These are phyloP conservation scores for Debaryomyces sp. DNA, from an alignment of 1,139 yeast genomes.

Conservation along the genomic window DNA sequence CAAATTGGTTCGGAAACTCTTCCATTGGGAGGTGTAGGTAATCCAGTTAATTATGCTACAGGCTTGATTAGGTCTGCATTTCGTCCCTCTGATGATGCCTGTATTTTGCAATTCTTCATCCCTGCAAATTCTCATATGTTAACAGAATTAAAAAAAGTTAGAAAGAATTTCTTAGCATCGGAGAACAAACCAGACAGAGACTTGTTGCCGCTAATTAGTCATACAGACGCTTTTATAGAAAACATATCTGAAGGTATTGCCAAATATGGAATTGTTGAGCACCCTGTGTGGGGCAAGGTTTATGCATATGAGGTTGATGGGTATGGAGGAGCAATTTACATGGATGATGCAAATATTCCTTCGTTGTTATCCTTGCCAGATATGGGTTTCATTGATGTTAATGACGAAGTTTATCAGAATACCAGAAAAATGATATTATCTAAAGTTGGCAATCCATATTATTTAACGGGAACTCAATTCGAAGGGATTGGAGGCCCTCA, in stretches of 20 bases:
- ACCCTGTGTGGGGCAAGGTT: slow-evolving; percentile 72
- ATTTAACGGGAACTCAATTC: slow-evolving; percentile 59
- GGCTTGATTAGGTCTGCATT: slow-evolving; percentile 85
- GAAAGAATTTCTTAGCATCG: slow-evolving; percentile 21
- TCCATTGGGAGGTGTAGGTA: slow-evolving; percentile 76
- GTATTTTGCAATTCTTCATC: slow-evolving; percentile 75
- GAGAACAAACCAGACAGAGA: slow-evolving; percentile 13
- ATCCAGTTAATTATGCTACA: slow-evolving; percentile 74
- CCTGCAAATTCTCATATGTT: slow-evolving; percentile 86
- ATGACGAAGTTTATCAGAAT: slow-evolving; percentile 68
- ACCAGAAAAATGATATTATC: slow-evolving; percentile 77
- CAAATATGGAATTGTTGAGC: slow-evolving; percentile 64
- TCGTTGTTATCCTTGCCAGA: slow-evolving; percentile 82
- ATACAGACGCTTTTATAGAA: slow-evolving; percentile 38
- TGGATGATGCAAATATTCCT: slow-evolving; percentile 94
- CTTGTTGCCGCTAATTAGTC: slow-evolving; percentile 15
- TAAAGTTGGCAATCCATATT: slow-evolving; percentile 78
- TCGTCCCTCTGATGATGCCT: slow-evolving; percentile 89
- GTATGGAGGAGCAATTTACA: slow-evolving; percentile 68
- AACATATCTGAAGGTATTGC: slow-evolving; percentile 59
- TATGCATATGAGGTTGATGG: slow-evolving; percentile 92
- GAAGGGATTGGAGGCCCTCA: slow-evolving; percentile 92
- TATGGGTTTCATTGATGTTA: slow-evolving; percentile 59
- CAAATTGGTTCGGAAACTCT: slow-evolving; percentile 80
- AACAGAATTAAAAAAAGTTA: slow-evolving; percentile 55